These are phyloP conservation scores for Salvia splendens DNA, from an alignment of 257 asterid species.

Conservation along the genomic window DNA sequence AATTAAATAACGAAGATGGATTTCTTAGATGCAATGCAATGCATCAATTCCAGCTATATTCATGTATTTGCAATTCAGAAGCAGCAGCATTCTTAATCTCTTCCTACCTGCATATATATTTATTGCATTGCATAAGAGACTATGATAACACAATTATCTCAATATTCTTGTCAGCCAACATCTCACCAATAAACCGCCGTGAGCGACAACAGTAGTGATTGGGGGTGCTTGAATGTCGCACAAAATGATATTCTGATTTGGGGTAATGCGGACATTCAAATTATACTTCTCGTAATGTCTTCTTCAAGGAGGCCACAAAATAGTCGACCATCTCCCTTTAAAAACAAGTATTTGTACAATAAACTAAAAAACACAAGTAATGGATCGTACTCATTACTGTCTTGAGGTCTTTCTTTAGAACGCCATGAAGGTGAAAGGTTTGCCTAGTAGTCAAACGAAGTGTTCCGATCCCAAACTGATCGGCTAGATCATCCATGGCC, in stretches of 20 bases:
- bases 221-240: constrained; percentile 81
- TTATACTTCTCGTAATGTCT: constrained; percentile 74
- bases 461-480: constrained; percentile 86
- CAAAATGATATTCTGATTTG: constrained; percentile 88
- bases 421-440: constrained; percentile 97
- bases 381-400: constrained; percentile 89
- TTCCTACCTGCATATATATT: neutral
- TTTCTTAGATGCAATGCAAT: neutral
- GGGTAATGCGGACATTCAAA: constrained; percentile 84
- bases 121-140: neutral
- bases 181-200: constrained; percentile 92
- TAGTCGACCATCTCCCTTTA: constrained; percentile 86
- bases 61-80: neutral
- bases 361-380: constrained; percentile 29
- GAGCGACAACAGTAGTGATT: constrained; percentile 85
- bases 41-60: neutral
- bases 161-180: constrained; percentile 21
- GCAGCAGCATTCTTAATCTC: neutral
- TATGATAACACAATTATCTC: constrained; percentile 2
- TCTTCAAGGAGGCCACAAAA: constrained; percentile 95
- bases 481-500: constrained; percentile 95
- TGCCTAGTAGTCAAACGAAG: constrained; percentile 98
- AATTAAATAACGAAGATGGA: neutral
- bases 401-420: constrained; percentile 83
- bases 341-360: constrained; percentile 21